Percentiles rank a stretch among this genome's conserved stretches.
phyloP scores from a whole-genome alignment of 371 early-diverging fungal genomes.

The Apophysomyces variabilis region DNA sequence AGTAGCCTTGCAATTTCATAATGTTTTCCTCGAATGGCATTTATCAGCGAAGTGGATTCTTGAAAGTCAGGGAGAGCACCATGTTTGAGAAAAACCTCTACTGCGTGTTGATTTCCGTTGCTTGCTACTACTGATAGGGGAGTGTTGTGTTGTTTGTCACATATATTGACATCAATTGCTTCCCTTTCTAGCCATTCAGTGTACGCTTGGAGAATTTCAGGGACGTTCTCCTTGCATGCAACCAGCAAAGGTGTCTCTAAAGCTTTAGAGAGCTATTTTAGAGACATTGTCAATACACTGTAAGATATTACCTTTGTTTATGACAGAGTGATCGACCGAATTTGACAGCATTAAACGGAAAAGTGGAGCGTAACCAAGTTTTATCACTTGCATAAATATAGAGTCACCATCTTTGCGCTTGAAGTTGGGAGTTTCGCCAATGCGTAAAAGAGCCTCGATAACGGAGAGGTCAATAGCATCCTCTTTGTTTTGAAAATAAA shows the following conservation, averaged over 20 bases:
- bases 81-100: slow-evolving; percentile 28
- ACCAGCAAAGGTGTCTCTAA: slow-evolving; percentile 33
- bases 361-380: slow-evolving; percentile 14
- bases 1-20: slow-evolving; percentile 12
- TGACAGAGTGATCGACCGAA: slow-evolving; percentile 24
- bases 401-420: slow-evolving; percentile 31
- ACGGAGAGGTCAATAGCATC: neutral
- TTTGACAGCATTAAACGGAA: slow-evolving; percentile 18
- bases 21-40: neutral
- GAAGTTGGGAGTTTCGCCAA: slow-evolving; percentile 33
- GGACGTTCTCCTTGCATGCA: slow-evolving; percentile 20
- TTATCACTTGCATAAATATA: slow-evolving; percentile 34
- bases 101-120: slow-evolving; percentile 28
- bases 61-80: slow-evolving; percentile 36
- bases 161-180: slow-evolving; percentile 22
- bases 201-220: slow-evolving; percentile 16
- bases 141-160: slow-evolving; percentile 21
- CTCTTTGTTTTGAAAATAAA: slow-evolving; percentile 7
- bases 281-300: neutral
- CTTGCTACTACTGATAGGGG: slow-evolving; percentile 40
- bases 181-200: neutral
- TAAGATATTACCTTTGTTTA: slow-evolving; percentile 30
- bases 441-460: slow-evolving; percentile 19
- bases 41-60: neutral
- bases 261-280: neutral